Conservation (phyloP, 208 protist genomes). For the Wallacemonas sp. region DNA sequence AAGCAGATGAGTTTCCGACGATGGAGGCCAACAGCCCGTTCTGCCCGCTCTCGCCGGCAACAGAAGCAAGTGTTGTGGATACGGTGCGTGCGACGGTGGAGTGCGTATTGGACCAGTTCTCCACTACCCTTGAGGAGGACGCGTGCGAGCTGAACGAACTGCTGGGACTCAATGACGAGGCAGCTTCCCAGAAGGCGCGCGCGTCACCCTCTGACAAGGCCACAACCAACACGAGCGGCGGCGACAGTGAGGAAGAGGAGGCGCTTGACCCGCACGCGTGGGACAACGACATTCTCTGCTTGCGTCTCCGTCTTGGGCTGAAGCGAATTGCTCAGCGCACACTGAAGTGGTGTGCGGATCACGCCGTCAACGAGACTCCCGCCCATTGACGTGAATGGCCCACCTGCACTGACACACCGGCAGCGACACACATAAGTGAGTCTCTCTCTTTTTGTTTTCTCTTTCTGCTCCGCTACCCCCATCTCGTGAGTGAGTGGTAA, state of each 20-base stretch:
- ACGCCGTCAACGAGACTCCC: too few species aligned
- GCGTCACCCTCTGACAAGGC: neutral
- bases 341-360: constrained; percentile 46
- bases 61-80: constrained; percentile 53
- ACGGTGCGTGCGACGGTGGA: constrained; percentile 44
- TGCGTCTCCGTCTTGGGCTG: constrained; percentile 67
- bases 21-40: constrained; percentile 75
- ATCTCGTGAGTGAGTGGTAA: too few species aligned
- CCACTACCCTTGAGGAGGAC: constrained; percentile 66
- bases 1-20: constrained; percentile 58
- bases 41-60: constrained; percentile 29
- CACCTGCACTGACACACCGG: neutral
- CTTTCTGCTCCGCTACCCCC: too few species aligned
- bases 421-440: neutral
- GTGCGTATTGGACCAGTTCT: constrained; percentile 58
- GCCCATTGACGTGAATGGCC: too few species aligned
- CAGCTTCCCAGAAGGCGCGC: neutral
- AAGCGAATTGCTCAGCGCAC: constrained; percentile 63
- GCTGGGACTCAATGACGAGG: neutral
- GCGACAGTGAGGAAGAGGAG: neutral
- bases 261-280: constrained; percentile 5
- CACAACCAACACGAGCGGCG: neutral
- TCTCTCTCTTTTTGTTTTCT: constrained; percentile 2
- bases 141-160: constrained; percentile 34
- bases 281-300: constrained; percentile 40